Conservation (phyloP, 306 rosid genomes). For the Vigna trinervia region DNA sequence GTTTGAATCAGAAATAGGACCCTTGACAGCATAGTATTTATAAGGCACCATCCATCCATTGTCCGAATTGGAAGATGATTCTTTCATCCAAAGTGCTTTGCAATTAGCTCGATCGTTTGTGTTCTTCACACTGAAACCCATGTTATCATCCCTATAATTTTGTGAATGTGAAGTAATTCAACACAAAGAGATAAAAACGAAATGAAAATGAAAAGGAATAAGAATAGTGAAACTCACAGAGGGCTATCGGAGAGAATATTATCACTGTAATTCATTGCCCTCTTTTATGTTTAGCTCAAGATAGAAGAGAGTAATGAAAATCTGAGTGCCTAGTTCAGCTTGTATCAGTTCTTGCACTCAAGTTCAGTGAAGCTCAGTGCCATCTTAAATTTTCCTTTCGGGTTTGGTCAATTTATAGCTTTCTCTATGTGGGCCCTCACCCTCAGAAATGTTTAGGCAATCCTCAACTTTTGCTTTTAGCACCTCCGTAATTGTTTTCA, state of each 20-base stretch:
- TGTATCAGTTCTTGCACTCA: background rate
- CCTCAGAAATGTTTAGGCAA: background rate
- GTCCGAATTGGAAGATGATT: constrained; percentile 23
- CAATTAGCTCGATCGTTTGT: constrained; percentile 62
- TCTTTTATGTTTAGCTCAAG: background rate
- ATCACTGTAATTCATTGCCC: too few relatives aligned
- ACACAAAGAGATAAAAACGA: background rate
- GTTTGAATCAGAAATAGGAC: constrained; percentile 36
- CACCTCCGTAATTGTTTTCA: too few relatives aligned
- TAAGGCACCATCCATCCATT: constrained; percentile 6
- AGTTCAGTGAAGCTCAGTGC: background rate
- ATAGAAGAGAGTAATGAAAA: background rate
- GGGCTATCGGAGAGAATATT: background rate
- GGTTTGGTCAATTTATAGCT: constrained; percentile 4
- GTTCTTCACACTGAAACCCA: constrained; percentile 72
- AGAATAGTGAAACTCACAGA: background rate
- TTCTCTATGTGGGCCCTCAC: constrained; percentile 9
- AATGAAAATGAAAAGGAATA: background rate
- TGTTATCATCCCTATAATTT: constrained; percentile 6
- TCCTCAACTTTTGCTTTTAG: too few relatives aligned
- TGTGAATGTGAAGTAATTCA: background rate
- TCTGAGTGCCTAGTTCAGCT: background rate
- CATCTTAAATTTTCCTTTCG: background rate
- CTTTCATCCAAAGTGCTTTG: constrained; percentile 52
- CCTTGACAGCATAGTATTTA: background rate